Evolutionary conservation across 352 stramenopile genomes (phyloP).

Genomic region (Phytopythium aichiense): DNA sequence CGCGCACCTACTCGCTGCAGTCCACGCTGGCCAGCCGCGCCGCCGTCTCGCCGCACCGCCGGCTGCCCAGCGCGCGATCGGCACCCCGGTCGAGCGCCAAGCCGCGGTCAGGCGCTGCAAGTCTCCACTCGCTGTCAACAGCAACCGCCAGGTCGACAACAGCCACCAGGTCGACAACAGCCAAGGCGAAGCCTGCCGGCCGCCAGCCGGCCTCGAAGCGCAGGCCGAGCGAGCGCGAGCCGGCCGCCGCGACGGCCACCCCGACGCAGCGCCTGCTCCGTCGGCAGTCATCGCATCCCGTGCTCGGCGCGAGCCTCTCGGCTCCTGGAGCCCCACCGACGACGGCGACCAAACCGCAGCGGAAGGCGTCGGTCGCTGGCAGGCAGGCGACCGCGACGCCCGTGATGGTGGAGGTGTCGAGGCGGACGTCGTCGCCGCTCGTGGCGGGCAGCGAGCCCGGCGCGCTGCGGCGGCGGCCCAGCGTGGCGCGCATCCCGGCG

Average conservation of each 20-base stretch:
- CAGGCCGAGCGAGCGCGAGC: not conserved
- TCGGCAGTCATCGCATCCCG: not conserved
- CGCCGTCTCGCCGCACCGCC: constrained; percentile 23
- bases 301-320: not conserved
- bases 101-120: no score
- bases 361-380: constrained; percentile 1
- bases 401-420: constrained; percentile 54
- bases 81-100: not conserved
- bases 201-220: not conserved
- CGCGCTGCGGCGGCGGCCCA: constrained; percentile 39
- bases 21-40: constrained; percentile 36
- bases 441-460: constrained; percentile 22
- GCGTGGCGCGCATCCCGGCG: constrained; percentile 45
- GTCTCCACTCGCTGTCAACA: no score
- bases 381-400: constrained; percentile 13
- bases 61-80: not conserved
- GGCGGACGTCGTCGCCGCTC: constrained; percentile 50
- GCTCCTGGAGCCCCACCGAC: not conserved
- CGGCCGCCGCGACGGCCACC: not conserved
- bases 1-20: constrained; percentile 33
- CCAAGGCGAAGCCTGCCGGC: not conserved
- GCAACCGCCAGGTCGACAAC: not conserved
- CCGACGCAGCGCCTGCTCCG: not conserved
- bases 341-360: not conserved
- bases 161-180: not conserved